phyloP scores from a whole-genome alignment of 2,329 filamentous ascomycete species.

The Triangularia setosa region DNA sequence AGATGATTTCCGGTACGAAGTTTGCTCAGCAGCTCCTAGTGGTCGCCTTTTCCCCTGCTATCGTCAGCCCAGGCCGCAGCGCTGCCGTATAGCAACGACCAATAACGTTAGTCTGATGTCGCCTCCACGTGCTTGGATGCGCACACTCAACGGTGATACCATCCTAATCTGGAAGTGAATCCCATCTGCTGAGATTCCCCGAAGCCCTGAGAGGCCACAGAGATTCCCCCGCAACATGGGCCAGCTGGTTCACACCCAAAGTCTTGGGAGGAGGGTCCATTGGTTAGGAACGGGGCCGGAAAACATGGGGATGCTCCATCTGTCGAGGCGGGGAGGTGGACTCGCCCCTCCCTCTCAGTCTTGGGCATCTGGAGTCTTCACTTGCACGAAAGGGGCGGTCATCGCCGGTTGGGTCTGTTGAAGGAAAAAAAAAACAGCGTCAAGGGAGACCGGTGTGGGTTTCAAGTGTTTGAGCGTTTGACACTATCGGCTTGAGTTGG shows the following conservation, averaged over 20 bases:
- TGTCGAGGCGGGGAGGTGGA: neutral
- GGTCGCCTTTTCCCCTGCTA: neutral
- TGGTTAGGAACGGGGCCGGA: neutral
- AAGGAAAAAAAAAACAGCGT: neutral
- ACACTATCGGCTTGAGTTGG: neutral
- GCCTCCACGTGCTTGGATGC: neutral
- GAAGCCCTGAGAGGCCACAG: neutral
- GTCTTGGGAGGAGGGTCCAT: neutral
- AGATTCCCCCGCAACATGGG: neutral
- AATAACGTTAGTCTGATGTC: neutral
- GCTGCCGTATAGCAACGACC: neutral
- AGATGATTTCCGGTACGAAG: neutral
- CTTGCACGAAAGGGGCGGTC: neutral
- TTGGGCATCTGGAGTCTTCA: neutral
- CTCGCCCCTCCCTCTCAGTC: neutral
- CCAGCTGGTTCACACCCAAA: neutral
- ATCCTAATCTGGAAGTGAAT: conserved; percentile 3
- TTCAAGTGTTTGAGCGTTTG: neutral
- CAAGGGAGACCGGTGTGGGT: neutral
- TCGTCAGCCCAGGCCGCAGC: neutral
- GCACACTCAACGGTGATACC: neutral
- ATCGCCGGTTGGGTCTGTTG: neutral
- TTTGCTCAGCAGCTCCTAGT: neutral
- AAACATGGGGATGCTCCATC: neutral
- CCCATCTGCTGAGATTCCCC: neutral